Evolutionary conservation across 495 filamentous ascomycete species (phyloP), one percentile per base, ranked within the genome.

Genomic region (Cryomyces minteri): DNA sequence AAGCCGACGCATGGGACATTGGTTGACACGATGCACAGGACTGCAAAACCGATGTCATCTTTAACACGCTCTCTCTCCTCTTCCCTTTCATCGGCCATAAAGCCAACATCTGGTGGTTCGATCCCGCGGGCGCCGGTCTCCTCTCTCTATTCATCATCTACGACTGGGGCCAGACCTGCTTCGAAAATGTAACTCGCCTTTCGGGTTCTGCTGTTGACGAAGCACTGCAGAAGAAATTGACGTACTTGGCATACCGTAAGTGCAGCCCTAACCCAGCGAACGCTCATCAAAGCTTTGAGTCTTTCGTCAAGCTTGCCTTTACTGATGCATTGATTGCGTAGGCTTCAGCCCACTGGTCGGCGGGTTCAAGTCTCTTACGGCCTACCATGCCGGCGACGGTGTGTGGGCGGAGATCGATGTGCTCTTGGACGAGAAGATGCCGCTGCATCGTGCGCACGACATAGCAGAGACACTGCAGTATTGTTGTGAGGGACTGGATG

Each of bases 401-500:
- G 58, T 70, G 5, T 70, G 63, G 66, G 65, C 65, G 1, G 67
- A 71, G 49, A 53, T 67, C 34, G 66, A 71, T 48, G 57, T 69
- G 12, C 41, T 71, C 49, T 39, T 70, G 48, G 56, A 65, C 44
- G 60, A 63, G 51, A 55, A 63, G 12, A 62, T 55, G 31, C 50
- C 58, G 28, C 48, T 70, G 47, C 54, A 55, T 41, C 51, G 52
- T 18, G 53, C 57, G n/a, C 64, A 71, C 54, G 66, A 71, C 52
- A 55, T 69, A 45, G 62, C 64, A 11, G 68, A 70, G 55, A 71
- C 68, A 6, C 49, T 71, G 48, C 66, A 70, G 53, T 69, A 71
- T 50, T 71, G 67, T 45, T 55, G 34, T n/a, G 61, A 64, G 45
- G 56, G 60, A 9, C 49, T 70, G 31, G 53, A 54, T 6, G 65